phyloP scores from a whole-genome alignment of 202 grass and related monocot genomes.

The Digitaria exilis region DNA sequence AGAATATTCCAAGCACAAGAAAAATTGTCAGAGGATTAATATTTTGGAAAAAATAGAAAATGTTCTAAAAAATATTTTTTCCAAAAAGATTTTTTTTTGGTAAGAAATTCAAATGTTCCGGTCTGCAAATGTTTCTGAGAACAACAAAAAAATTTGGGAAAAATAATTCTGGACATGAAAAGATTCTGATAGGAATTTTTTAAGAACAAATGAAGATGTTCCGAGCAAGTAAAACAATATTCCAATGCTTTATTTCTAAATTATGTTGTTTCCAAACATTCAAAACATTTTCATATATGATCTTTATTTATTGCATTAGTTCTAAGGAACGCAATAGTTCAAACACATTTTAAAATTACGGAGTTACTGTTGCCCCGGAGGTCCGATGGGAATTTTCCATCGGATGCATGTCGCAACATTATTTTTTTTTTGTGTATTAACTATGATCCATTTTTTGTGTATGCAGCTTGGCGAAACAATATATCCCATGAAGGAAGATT shows the following conservation, averaged over 20 bases:
- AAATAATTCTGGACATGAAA: too few relatives aligned
- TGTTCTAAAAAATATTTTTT: neutral
- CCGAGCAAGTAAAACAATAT: too few relatives aligned
- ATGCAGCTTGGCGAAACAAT: slow-evolving; percentile 94
- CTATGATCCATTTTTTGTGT: slow-evolving; percentile 47
- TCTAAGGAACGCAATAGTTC: neutral
- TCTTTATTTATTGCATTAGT: neutral
- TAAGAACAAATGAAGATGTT: neutral
- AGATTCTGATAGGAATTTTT: neutral
- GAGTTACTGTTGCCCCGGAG: too few relatives aligned
- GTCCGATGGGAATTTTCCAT: too few relatives aligned
- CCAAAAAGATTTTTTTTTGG: neutral
- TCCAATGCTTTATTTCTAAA: neutral
- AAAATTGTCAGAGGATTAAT: neutral
- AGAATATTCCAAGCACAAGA: neutral
- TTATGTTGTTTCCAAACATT: too few relatives aligned
- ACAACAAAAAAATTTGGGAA: neutral
- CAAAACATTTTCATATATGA: too few relatives aligned
- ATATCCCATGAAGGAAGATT: slow-evolving; percentile 98
- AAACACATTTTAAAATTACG: neutral
- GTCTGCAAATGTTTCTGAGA: neutral
- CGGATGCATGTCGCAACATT: too few relatives aligned
- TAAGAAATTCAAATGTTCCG: neutral
- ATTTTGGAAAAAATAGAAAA: neutral
- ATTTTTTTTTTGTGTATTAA: too few relatives aligned